These are phyloP conservation scores for Ilyonectria robusta DNA, from an alignment of 2,329 filamentous ascomycete genomes.

Conservation along the genomic window DNA sequence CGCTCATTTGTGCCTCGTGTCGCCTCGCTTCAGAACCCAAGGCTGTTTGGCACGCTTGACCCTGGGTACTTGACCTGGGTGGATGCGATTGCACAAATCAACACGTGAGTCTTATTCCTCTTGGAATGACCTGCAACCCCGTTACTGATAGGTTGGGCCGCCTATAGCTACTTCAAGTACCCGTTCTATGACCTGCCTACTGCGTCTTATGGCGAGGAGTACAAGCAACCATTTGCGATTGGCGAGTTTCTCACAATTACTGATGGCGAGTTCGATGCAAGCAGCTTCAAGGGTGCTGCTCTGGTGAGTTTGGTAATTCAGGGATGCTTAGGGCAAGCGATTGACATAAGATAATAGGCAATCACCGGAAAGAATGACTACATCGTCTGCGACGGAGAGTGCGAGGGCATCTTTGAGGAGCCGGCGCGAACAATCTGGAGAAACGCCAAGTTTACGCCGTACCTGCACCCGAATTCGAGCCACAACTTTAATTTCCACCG, in stretches of 20 bases:
- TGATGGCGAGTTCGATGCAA: conserved; percentile 36
- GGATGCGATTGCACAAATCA: conserved; percentile 30
- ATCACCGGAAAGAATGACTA: conserved; percentile 39
- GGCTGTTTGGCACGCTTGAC: conserved; percentile 17
- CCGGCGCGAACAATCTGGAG: conserved; percentile 38
- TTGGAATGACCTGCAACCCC: too few species aligned
- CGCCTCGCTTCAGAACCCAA: conserved; percentile 33
- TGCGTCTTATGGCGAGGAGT: conserved; percentile 30
- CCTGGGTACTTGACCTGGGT: conserved; percentile 36
- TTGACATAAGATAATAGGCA: conserved; percentile 13
- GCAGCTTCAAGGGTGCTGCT: conserved; percentile 34
- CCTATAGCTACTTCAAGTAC: conserved; percentile 36
- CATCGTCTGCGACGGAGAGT: conserved; percentile 46
- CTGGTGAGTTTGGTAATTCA: conserved; percentile 14
- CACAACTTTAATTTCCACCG: conserved; percentile 39
- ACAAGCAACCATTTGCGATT: conserved; percentile 35
- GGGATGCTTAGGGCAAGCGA: neutral
- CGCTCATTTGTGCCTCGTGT: conserved; percentile 36
- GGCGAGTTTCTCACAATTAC: conserved; percentile 37
- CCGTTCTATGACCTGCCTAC: conserved; percentile 33
- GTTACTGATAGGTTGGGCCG: neutral
- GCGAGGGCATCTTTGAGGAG: conserved; percentile 45
- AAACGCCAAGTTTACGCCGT: conserved; percentile 33
- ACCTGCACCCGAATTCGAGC: conserved; percentile 36
- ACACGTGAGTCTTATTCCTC: conserved; percentile 18